phyloP scores from a whole-genome alignment of 371 early-diverging fungal genomes.

The Mucor velutinosus region DNA sequence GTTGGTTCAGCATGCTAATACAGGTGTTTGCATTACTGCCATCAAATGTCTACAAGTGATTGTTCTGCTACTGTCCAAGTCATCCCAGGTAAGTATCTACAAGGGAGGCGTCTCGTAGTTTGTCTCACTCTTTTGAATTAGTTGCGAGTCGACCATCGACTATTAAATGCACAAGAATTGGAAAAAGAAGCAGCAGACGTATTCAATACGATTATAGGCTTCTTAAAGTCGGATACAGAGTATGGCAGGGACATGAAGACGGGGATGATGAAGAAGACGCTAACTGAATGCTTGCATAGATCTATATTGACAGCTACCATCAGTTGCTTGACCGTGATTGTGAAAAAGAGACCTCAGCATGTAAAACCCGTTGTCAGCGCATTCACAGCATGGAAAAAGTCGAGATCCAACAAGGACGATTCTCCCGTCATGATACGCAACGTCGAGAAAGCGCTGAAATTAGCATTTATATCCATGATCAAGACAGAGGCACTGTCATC shows the following conservation, averaged over 20 bases:
- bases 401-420: constrained; percentile 25
- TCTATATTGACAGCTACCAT: constrained; percentile 48
- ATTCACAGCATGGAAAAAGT: constrained; percentile 31
- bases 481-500: constrained; percentile 32
- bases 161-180: constrained; percentile 35
- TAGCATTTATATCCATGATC: constrained; percentile 46
- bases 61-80: constrained; percentile 38
- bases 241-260: constrained; percentile 12
- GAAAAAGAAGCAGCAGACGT: constrained; percentile 37
- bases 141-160: constrained; percentile 43
- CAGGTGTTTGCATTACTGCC: constrained; percentile 44
- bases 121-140: not conserved
- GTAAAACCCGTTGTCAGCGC: constrained; percentile 23
- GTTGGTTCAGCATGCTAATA: constrained; percentile 32
- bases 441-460: constrained; percentile 44
- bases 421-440: constrained; percentile 42
- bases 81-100: constrained; percentile 11
- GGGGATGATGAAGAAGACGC: not conserved
- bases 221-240: constrained; percentile 21
- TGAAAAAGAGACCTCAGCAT: constrained; percentile 39
- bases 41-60: constrained; percentile 52
- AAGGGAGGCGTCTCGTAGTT: not conserved
- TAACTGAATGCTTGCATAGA: constrained; percentile 12
- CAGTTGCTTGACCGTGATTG: constrained; percentile 41
- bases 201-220: constrained; percentile 24